phyloP scores from a whole-genome alignment of 108 stramenopile species.

The Conticribra weissflogii region DNA sequence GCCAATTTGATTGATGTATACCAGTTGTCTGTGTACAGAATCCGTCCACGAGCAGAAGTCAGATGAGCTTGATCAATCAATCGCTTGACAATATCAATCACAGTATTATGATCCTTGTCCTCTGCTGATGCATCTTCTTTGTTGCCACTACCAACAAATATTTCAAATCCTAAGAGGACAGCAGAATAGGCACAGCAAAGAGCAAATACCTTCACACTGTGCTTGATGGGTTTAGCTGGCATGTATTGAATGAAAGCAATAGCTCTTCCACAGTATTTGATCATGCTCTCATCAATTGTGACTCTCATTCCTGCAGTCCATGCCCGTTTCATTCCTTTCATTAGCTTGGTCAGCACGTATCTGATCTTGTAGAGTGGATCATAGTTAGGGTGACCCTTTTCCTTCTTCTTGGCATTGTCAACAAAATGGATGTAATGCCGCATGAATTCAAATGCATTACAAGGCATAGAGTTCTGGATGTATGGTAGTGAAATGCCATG shows the following conservation, averaged over 20 bases:
- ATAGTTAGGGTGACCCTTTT: background rate
- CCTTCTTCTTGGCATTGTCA: background rate
- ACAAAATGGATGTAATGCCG: background rate
- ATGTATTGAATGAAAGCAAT: background rate
- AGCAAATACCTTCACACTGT: background rate
- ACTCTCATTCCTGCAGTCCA: background rate
- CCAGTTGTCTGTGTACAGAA: conserved; percentile 24
- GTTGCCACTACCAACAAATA: background rate
- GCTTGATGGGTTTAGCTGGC: background rate
- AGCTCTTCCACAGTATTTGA: conserved; percentile 2
- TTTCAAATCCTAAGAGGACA: background rate
- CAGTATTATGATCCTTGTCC: background rate
- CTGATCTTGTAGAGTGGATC: background rate
- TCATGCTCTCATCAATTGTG: background rate
- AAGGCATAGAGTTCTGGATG: background rate
- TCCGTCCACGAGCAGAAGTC: background rate
- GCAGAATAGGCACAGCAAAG: background rate
- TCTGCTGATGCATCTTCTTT: no score
- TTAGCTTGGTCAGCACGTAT: background rate
- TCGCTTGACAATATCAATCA: background rate
- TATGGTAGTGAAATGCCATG: conserved; percentile 4
- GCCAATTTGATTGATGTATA: conserved; percentile 12
- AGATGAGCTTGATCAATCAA: background rate
- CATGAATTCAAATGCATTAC: background rate
- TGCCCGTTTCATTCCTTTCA: background rate